Conservation (phyloP, 2,329 filamentous ascomycete species). For the Nemania serpens region DNA sequence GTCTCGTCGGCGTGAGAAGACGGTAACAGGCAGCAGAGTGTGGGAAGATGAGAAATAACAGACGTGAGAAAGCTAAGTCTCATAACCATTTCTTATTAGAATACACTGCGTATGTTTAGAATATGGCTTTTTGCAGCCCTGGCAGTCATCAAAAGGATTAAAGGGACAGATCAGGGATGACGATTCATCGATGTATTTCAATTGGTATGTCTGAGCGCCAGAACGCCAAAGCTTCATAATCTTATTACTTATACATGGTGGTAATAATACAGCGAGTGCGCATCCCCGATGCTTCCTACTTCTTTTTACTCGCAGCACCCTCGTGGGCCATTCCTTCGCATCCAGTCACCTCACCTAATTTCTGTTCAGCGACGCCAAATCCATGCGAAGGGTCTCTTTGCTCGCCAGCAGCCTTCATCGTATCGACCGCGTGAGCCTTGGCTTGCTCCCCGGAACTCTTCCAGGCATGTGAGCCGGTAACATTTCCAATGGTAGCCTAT, state of each 20-base stretch:
- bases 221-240: not conserved
- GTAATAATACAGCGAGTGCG: not conserved
- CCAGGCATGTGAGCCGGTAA: constrained; percentile 68
- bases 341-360: constrained; percentile 65
- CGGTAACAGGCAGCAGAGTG: too few species aligned
- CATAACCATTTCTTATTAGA: too few species aligned
- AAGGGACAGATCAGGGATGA: too few species aligned
- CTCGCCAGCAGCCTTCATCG: constrained; percentile 65
- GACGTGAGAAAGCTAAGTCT: too few species aligned
- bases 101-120: too few species aligned
- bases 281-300: constrained; percentile 3
- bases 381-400: constrained; percentile 60
- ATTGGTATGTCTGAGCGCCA: not conserved
- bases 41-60: too few species aligned
- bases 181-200: not conserved
- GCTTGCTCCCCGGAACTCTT: constrained; percentile 66
- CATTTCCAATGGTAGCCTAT: constrained; percentile 62
- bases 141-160: too few species aligned
- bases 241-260: constrained; percentile 4
- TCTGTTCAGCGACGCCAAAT: constrained; percentile 67
- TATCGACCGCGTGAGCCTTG: constrained; percentile 64
- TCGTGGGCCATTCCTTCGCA: constrained; percentile 73
- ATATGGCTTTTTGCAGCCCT: too few species aligned
- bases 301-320: constrained; percentile 55
- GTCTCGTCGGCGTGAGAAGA: too few species aligned